phyloP scores from a whole-genome alignment of 2,329 filamentous ascomycete genomes.

The Arthrobotrys sinensis region DNA sequence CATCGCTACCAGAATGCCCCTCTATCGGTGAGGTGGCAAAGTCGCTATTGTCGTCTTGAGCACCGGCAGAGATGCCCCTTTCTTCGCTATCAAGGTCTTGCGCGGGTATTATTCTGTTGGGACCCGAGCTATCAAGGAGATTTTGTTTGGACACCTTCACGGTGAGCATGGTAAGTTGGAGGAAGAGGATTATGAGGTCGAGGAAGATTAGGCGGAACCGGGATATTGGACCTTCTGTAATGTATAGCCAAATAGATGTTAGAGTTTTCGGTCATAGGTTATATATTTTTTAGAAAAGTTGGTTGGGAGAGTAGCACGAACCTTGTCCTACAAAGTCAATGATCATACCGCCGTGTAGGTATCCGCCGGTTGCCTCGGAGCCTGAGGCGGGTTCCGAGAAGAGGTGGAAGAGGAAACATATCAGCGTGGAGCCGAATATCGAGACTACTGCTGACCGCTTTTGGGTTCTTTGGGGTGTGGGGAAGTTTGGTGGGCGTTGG shows the following conservation, averaged over 20 bases:
- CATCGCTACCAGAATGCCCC: slow-evolving; percentile 1
- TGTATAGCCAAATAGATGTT: slow-evolving; percentile 3
- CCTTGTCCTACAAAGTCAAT: slow-evolving; percentile 79
- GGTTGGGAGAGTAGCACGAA: slow-evolving; percentile 39
- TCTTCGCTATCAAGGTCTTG: slow-evolving; percentile 75
- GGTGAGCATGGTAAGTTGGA: slow-evolving; percentile 77
- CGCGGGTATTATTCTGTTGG: slow-evolving; percentile 60
- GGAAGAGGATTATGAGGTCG: slow-evolving; percentile 73
- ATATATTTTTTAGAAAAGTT: background rate
- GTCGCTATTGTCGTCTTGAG: slow-evolving; percentile 61
- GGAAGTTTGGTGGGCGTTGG: slow-evolving; percentile 71
- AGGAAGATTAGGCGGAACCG: slow-evolving; percentile 73
- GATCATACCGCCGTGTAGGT: slow-evolving; percentile 78
- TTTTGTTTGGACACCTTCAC: slow-evolving; percentile 72
- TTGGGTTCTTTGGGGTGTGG: slow-evolving; percentile 75
- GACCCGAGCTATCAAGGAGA: slow-evolving; percentile 63
- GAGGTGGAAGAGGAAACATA: slow-evolving; percentile 76
- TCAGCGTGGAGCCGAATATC: slow-evolving; percentile 73
- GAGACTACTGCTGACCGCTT: slow-evolving; percentile 74
- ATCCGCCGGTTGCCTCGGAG: slow-evolving; percentile 76
- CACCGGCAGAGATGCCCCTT: slow-evolving; percentile 68
- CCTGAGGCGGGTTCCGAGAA: slow-evolving; percentile 73
- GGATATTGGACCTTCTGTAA: slow-evolving; percentile 72
- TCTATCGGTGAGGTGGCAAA: slow-evolving; percentile 35
- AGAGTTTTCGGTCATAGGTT: slow-evolving; percentile 3